Evolutionary conservation across 2,329 filamentous ascomycete species (phyloP), one percentile per base, ranked within the genome.

Genomic region (Aspergillus hortae): DNA sequence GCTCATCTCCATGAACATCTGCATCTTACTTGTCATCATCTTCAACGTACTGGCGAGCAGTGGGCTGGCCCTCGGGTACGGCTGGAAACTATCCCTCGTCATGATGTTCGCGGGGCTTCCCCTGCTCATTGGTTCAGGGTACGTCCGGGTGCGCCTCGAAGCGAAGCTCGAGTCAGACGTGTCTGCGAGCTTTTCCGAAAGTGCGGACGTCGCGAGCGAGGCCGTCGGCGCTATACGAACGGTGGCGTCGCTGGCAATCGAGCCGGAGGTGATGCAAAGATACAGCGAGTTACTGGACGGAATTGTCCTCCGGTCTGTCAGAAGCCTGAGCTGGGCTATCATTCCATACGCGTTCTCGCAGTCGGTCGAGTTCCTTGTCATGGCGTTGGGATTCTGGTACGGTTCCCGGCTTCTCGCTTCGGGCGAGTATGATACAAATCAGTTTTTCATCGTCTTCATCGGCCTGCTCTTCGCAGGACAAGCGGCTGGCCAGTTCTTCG

Each of bases 391-490:
- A 1, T 65, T 65, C 50, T 52, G 52, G 54, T 56, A 51, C 17
- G 86, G 84, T 44, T 83, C 82, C 1, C 78, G 74, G 19, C 77
- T 88, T n/a, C 64, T 88, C 11, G 74, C 75, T 1, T 70, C 67
- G 3, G 69, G 74, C 3, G 80, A 87, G 62, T 77, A 75, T 46
- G 59, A 65, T n/a, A 61, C 69, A 4, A 55, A 69, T 4, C 68
- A 77, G 23, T 84, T 83, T 62, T 83, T 82, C 61, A 74, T 81
- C 1, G 74, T 81, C 25, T 88, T 86, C 66, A 83, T 87, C 67
- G 81, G 84, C 0, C 77, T 87, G 6, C 80, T 88, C 21, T 81
- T 88, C 56, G 85, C 85, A 1, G 84, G 83, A 6, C 85, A 90
- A 67, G 76, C 78, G 0, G 85, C 86, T 0, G 86, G 85, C 0